Percentiles rank a stretch among this genome's conserved stretches.
Conservation (phyloP, 306 rosid genomes). For the Dryas octopetala region DNA sequence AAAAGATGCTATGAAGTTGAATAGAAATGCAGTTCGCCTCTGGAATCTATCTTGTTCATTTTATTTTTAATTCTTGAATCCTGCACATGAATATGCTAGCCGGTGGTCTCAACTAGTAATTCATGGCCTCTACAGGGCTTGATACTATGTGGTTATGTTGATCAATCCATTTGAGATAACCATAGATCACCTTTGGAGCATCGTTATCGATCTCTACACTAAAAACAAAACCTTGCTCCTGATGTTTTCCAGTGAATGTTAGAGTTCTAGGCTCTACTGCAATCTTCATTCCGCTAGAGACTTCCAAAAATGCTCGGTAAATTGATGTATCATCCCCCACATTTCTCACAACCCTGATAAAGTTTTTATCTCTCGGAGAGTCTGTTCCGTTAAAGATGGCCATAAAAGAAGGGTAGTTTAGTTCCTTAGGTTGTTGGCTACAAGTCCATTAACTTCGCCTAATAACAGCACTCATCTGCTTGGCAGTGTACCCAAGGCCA, state of each 20-base stretch:
- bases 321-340: neutral
- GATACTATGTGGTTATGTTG: neutral
- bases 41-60: neutral
- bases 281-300: neutral
- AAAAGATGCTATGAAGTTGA: too few species aligned
- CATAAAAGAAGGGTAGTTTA: slow-evolving; percentile 17
- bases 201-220: neutral
- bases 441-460: neutral
- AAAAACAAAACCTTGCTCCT: neutral
- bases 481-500: neutral
- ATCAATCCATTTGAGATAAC: slow-evolving; percentile 2
- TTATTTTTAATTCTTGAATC: neutral
- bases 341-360: slow-evolving; percentile 15
- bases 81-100: neutral
- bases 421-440: neutral
- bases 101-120: neutral
- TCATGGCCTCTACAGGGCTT: neutral
- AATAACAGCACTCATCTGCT: neutral
- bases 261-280: neutral
- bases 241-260: neutral
- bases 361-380: neutral
- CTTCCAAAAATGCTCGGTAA: neutral
- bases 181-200: neutral
- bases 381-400: neutral
- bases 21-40: too few species aligned